A percentile compares a stretch with the other conserved stretches of the same genome.
Evolutionary conservation across 768 basidiomycete genomes (phyloP).

Genomic region (Tephrocybe sp.): DNA sequence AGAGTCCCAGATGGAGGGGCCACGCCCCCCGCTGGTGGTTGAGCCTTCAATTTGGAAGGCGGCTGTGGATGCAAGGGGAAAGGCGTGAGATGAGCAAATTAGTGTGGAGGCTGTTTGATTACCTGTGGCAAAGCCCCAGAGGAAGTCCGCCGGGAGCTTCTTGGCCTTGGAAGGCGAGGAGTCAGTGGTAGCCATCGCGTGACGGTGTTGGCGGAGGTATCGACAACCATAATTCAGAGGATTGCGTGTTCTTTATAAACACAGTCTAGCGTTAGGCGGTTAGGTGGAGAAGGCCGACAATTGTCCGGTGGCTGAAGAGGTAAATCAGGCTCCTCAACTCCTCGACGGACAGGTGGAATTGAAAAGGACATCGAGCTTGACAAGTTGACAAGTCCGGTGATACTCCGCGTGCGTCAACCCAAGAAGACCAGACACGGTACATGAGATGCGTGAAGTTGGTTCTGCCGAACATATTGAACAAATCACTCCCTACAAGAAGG

Average conservation of each 20-base stretch:
- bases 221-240: neutral
- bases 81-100: neutral
- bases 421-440: neutral
- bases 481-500: neutral
- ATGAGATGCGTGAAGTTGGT: neutral
- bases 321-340: no score
- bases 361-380: neutral
- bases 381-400: neutral
- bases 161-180: slow-evolving; percentile 22
- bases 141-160: slow-evolving; percentile 58
- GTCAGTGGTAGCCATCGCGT: slow-evolving; percentile 11
- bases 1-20: slow-evolving; percentile 75
- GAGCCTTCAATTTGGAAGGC: slow-evolving; percentile 79
- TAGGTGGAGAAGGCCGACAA: neutral
- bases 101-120: slow-evolving; percentile 15
- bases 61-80: slow-evolving; percentile 33
- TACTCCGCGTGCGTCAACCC: neutral
- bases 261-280: neutral
- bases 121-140: slow-evolving; percentile 76
- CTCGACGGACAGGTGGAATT: neutral
- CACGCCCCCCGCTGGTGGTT: slow-evolving; percentile 57
- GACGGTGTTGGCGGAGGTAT: neutral
- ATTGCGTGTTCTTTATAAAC: neutral
- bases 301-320: neutral
- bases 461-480: neutral